Conservation (phyloP, 75 land plant species). For the Gnetum montanum region DNA sequence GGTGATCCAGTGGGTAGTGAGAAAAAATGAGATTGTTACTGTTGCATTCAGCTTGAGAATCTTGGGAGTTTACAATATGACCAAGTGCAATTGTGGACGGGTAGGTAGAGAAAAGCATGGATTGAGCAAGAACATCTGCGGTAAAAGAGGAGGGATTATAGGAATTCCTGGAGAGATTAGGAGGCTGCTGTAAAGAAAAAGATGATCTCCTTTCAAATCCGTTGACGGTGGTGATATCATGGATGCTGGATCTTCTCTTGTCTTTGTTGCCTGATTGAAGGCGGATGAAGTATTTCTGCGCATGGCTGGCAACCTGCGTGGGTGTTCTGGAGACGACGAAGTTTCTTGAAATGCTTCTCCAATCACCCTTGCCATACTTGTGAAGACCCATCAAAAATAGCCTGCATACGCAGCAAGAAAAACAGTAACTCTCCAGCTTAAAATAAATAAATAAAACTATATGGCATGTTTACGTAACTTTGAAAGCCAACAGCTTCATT, state of each 20-base stretch:
- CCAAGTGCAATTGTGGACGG: conserved; percentile 3
- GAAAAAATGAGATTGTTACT: not conserved
- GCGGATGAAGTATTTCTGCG: conserved; percentile 65
- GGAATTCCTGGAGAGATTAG: too few species aligned
- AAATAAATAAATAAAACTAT: too few species aligned
- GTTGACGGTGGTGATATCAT: conserved; percentile 58
- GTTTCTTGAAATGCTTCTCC: conserved; percentile 69
- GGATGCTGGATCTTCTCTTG: conserved; percentile 62
- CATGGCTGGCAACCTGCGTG: conserved; percentile 83
- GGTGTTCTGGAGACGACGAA: conserved; percentile 60
- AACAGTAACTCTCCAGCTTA: too few species aligned
- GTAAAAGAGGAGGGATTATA: too few species aligned
- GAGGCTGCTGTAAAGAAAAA: conserved; percentile 5
- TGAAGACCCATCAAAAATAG: conserved; percentile 46
- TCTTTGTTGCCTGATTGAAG: conserved; percentile 47
- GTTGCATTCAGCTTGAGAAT: not conserved
- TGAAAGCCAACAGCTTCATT: too few species aligned
- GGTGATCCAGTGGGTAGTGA: not conserved
- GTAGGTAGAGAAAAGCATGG: too few species aligned
- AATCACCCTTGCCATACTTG: conserved; percentile 73
- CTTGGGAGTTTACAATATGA: not conserved
- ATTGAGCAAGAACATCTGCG: too few species aligned
- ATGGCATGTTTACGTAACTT: too few species aligned
- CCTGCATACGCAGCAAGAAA: too few species aligned
- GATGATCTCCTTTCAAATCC: conserved; percentile 11